Evolutionary conservation across 2,329 filamentous ascomycete species (phyloP).

Genomic region (Penicillium sp.): DNA sequence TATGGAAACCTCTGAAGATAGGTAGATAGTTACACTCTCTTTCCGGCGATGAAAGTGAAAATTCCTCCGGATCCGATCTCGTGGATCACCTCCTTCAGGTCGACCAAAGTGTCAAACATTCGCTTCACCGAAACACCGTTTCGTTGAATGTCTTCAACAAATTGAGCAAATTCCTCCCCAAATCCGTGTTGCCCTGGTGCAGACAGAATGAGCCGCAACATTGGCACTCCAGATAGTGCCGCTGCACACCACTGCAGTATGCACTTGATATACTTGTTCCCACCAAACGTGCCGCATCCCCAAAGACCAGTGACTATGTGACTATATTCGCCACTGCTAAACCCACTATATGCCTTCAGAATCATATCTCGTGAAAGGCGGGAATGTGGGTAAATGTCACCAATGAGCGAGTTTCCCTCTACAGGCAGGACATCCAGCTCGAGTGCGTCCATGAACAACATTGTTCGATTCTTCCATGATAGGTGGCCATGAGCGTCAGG

Average conservation of each 20-base stretch:
- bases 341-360: conserved; percentile 2
- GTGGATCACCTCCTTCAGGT: not conserved
- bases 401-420: conserved; percentile 1
- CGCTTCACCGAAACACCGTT: not conserved
- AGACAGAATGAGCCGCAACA: not conserved
- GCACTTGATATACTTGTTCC: conserved; percentile 9
- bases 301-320: conserved; percentile 2
- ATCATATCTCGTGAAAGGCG: conserved; percentile 5
- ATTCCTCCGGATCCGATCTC: not conserved
- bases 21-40: not conserved
- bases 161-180: not conserved
- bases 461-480: not conserved
- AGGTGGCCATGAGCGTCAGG: not conserved
- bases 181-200: not conserved
- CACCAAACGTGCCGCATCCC: conserved; percentile 7
- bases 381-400: conserved; percentile 1
- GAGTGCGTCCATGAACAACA: conserved; percentile 10
- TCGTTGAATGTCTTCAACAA: not conserved
- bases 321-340: conserved; percentile 1
- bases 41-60: not conserved
- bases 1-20: not conserved
- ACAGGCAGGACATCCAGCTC: conserved; percentile 6
- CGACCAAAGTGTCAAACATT: not conserved
- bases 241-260: conserved; percentile 13
- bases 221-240: not conserved